Conservation (phyloP, 805 yeast species). For the Torulaspora delbrueckii region DNA sequence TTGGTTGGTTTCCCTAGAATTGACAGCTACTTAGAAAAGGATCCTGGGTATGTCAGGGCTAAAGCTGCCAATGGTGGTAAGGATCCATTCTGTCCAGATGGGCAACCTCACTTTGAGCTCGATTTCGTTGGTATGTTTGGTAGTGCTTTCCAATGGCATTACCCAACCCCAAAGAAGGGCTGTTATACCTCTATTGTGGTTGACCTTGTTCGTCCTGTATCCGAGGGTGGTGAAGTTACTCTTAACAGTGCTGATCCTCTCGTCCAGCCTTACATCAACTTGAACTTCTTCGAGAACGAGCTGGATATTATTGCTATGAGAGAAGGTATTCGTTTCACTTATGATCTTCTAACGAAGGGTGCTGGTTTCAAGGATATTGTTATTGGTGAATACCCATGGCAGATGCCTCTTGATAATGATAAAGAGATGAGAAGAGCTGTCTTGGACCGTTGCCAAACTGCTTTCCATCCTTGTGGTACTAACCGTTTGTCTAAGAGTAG, state of each 20-base stretch:
- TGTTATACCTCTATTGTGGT: conserved; percentile 26
- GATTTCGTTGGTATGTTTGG: conserved; percentile 28
- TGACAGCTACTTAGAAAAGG: conserved; percentile 26
- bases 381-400: conserved; percentile 32
- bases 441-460: conserved; percentile 32
- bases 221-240: conserved; percentile 27
- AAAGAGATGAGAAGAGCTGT: conserved; percentile 32
- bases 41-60: conserved; percentile 14
- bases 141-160: conserved; percentile 31
- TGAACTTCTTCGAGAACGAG: conserved; percentile 31
- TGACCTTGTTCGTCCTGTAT: conserved; percentile 30
- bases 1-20: conserved; percentile 28
- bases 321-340: conserved; percentile 31
- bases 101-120: conserved; percentile 31
- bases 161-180: conserved; percentile 26
- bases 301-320: conserved; percentile 34
- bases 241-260: conserved; percentile 27
- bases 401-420: conserved; percentile 31
- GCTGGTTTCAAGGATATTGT: conserved; percentile 33
- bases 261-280: conserved; percentile 26
- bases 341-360: conserved; percentile 29
- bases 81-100: conserved; percentile 29
- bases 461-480: conserved; percentile 36
- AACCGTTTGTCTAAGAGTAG: conserved; percentile 17
- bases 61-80: conserved; percentile 29